These are phyloP conservation scores for Eragrostis curvula DNA, from an alignment of 176 grass and related monocot species.

Conservation along the genomic window DNA sequence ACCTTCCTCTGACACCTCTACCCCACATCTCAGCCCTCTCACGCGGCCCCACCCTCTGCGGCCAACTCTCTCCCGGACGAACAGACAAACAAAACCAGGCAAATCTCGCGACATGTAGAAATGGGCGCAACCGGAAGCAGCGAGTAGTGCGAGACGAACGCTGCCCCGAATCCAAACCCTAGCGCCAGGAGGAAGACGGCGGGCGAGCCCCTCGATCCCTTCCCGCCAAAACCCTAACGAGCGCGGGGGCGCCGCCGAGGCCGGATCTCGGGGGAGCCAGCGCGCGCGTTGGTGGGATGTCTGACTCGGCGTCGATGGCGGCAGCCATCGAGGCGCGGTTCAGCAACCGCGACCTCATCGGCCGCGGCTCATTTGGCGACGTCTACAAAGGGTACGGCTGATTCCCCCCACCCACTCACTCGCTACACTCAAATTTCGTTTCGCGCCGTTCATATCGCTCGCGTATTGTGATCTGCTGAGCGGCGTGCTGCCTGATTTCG, in stretches of 20 bases:
- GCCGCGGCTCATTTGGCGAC: slow-evolving; percentile 85
- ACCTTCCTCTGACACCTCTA: too few relatives aligned
- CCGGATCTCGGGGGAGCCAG: slow-evolving; percentile 30
- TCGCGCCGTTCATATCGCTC: not conserved
- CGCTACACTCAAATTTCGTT: slow-evolving; percentile 1
- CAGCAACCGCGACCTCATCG: slow-evolving; percentile 82
- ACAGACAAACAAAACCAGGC: slow-evolving; percentile 32
- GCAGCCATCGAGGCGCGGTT: slow-evolving; percentile 83
- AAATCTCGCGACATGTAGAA: slow-evolving; percentile 55
- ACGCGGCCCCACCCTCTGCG: too few relatives aligned
- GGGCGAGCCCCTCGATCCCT: slow-evolving; percentile 8
- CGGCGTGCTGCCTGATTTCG: slow-evolving; percentile 12
- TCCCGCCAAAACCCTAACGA: slow-evolving; percentile 19
- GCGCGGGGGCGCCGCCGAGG: not conserved
- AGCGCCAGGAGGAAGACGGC: slow-evolving; percentile 16
- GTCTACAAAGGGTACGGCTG: slow-evolving; percentile 84
- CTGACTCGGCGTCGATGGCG: slow-evolving; percentile 66
- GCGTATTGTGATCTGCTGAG: slow-evolving; percentile 30
- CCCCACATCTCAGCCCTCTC: too few relatives aligned
- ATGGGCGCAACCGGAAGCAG: slow-evolving; percentile 39
- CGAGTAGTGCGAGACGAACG: slow-evolving; percentile 28
- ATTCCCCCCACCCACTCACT: not conserved
- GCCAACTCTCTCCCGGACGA: slow-evolving; percentile 11
- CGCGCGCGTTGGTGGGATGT: slow-evolving; percentile 46
- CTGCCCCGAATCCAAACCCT: slow-evolving; percentile 43